phyloP scores from a whole-genome alignment of 805 yeast species.

The Candida ovalis region DNA sequence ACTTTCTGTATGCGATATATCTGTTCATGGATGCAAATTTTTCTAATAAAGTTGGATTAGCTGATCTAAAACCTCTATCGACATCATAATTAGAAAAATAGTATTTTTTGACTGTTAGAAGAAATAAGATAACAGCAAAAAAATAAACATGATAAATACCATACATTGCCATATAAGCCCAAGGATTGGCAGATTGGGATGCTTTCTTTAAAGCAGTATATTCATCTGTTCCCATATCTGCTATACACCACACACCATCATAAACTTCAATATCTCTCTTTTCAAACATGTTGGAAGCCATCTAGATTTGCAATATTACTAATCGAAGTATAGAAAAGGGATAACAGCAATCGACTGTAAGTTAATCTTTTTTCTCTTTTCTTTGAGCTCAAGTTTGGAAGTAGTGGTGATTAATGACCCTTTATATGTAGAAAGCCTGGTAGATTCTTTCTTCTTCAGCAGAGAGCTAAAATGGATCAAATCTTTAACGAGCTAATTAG shows the following conservation, averaged over 20 bases:
- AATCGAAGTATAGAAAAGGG: background rate
- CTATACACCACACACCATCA: conserved; percentile 38
- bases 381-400: no score
- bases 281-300: background rate
- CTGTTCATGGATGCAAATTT: conserved; percentile 30
- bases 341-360: no score
- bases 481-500: no score
- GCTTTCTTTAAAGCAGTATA: conserved; percentile 19
- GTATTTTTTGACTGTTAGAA: conserved; percentile 31
- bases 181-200: conserved; percentile 31
- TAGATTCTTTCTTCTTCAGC: no score
- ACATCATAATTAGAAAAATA: conserved; percentile 15
- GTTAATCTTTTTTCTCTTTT: no score
- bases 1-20: conserved; percentile 29
- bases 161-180: conserved; percentile 31
- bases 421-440: no score
- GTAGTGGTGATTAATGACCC: no score
- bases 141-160: conserved; percentile 39
- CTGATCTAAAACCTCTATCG: conserved; percentile 10
- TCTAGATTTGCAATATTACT: background rate
- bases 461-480: no score
- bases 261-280: conserved; percentile 16
- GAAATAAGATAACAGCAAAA: conserved; percentile 34
- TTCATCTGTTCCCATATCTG: conserved; percentile 26
- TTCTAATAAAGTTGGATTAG: conserved; percentile 8